These are phyloP conservation scores for Favolaschia claudopus DNA, from an alignment of 768 basidiomycete species.

Conservation along the genomic window DNA sequence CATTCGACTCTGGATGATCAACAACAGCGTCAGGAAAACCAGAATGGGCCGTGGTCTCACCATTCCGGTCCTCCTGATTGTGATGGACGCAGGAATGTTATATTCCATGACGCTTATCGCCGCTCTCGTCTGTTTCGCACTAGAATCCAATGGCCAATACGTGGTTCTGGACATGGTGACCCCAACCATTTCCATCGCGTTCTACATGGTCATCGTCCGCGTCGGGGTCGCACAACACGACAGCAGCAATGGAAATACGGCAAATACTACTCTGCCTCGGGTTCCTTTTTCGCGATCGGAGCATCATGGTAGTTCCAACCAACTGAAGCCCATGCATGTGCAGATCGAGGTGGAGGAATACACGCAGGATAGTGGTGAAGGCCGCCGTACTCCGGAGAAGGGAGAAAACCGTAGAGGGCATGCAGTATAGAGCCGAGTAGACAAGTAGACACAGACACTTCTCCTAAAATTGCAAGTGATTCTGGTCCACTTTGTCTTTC, in stretches of 20 bases:
- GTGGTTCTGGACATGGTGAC: conserved; percentile 46
- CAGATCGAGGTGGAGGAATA: conserved; percentile 5
- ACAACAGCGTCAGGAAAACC: conserved; percentile 34
- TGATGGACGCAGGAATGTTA: conserved; percentile 47
- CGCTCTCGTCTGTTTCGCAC: conserved; percentile 38
- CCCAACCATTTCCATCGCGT: conserved; percentile 50
- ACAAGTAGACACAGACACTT: too few relatives aligned
- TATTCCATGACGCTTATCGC: conserved; percentile 45
- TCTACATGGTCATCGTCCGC: conserved; percentile 52
- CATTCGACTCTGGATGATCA: conserved; percentile 6
- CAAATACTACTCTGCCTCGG: neutral
- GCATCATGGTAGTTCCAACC: neutral
- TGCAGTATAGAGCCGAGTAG: too few relatives aligned
- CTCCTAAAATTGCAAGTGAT: too few relatives aligned
- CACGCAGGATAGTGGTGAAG: too few relatives aligned
- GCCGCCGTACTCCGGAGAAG: too few relatives aligned
- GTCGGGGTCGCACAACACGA: conserved; percentile 34
- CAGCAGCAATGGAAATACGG: neutral
- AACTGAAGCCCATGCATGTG: conserved; percentile 5
- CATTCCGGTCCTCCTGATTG: conserved; percentile 36
- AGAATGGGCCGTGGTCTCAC: conserved; percentile 23
- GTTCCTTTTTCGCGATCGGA: neutral
- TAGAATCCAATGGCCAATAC: conserved; percentile 39
- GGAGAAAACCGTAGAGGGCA: too few relatives aligned
- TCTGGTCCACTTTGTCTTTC: too few relatives aligned